phyloP scores from a whole-genome alignment of 129 eudicot genomes.

The Flaveria linearis region DNA sequence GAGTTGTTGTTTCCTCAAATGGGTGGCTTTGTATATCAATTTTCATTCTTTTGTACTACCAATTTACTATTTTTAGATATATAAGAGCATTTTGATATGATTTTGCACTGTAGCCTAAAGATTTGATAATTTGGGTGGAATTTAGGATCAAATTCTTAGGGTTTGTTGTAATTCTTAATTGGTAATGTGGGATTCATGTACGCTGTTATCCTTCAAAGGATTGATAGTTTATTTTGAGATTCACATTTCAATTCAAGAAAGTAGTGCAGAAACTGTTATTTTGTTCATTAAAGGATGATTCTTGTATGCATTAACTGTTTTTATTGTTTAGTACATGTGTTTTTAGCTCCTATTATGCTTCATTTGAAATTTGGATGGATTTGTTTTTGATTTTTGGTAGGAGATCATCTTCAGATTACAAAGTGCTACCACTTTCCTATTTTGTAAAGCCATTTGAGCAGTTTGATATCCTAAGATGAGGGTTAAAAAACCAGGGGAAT shows the following conservation, averaged over 20 bases:
- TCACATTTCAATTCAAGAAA: background rate
- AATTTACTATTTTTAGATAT: slow-evolving; percentile 1
- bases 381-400: slow-evolving; percentile 27
- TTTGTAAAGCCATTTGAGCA: slow-evolving; percentile 20
- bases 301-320: slow-evolving; percentile 17
- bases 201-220: background rate
- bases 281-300: slow-evolving; percentile 24
- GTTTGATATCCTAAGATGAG: slow-evolving; percentile 19
- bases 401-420: slow-evolving; percentile 25
- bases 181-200: slow-evolving; percentile 12
- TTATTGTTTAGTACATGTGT: slow-evolving; percentile 24
- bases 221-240: background rate
- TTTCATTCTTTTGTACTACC: slow-evolving; percentile 4
- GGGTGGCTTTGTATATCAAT: slow-evolving; percentile 6
- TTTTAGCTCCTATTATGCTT: slow-evolving; percentile 16
- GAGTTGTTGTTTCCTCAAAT: slow-evolving; percentile 4
- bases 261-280: slow-evolving; percentile 20
- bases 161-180: background rate
- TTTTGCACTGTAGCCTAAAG: slow-evolving; percentile 9
- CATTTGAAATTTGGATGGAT: slow-evolving; percentile 22
- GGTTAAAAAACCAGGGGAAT: slow-evolving; percentile 19
- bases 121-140: background rate
- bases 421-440: slow-evolving; percentile 30
- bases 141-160: background rate
- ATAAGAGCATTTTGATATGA: slow-evolving; percentile 12